Conservation (phyloP, 2,329 filamentous ascomycete species). For the Canariomyces notabilis region DNA sequence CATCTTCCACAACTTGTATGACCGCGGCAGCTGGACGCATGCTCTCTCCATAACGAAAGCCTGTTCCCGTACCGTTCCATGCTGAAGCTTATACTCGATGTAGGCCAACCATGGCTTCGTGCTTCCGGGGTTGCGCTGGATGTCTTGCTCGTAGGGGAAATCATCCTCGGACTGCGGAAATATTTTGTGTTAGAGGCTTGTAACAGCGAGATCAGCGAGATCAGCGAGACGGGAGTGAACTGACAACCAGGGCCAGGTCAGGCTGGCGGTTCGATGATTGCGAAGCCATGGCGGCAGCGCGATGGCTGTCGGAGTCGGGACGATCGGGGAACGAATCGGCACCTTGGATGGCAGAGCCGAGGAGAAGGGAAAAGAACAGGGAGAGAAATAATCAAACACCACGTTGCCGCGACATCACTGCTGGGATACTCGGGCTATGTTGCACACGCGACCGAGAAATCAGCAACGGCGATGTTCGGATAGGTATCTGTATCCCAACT, state of each 20-base stretch:
- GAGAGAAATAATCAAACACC: constrained; percentile 11
- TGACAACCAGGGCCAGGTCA: constrained; percentile 47
- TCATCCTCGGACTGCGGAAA: constrained; percentile 63
- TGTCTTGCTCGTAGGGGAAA: constrained; percentile 92
- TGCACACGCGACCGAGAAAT: constrained; percentile 20
- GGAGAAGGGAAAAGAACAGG: constrained; percentile 1
- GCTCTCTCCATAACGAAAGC: constrained; percentile 84
- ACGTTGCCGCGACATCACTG: constrained; percentile 26
- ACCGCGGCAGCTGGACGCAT: constrained; percentile 81
- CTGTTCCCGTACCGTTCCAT: constrained; percentile 81
- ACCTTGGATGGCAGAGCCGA: constrained; percentile 11
- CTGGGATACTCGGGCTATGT: constrained; percentile 13
- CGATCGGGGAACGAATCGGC: constrained; percentile 6
- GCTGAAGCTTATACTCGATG: constrained; percentile 81
- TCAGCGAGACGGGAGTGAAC: constrained; percentile 18
- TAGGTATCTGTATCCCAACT: too few species aligned
- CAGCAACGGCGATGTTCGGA: constrained; percentile 17
- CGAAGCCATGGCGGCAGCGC: constrained; percentile 21
- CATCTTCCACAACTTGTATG: constrained; percentile 98
- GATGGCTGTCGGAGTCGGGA: constrained; percentile 5
- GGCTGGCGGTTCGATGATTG: constrained; percentile 32
- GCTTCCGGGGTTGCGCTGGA: constrained; percentile 76
- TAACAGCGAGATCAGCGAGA: neutral
- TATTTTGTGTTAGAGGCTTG: constrained; percentile 25
- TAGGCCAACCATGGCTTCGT: constrained; percentile 95